Base-by-base conservation (phyloP, 768 basidiomycete species). In the Russula vinacea region DNA sequence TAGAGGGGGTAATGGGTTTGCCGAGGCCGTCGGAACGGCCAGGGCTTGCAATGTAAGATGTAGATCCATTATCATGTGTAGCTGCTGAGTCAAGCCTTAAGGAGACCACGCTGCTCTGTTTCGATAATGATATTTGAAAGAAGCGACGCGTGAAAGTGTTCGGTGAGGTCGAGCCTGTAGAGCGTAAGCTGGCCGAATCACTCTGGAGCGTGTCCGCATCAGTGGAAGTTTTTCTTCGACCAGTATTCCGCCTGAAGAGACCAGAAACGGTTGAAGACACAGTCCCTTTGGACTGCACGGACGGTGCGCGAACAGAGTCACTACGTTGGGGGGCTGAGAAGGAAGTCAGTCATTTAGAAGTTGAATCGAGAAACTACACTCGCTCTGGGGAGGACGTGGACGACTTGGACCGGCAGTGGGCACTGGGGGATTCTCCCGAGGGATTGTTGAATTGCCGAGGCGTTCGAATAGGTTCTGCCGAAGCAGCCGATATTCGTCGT, bases 381-480 rank as follows among this genome's bases (percentile, higher is more conserved):
- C 22, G 59, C 67, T 57, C 29, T 47, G 44, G 8, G 60, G 57
- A 47, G 57, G 58, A 3, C 50, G 54, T 32, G 45, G 37, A 9
- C 58, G 64, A 58, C 59, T 62, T 19, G 67, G 64, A 24, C 58
- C 58, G n/a, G 78, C 73, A 66, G 83, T 78, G 45, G 87, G 86
- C 50, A 90, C 84, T 49, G 90, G 72, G 26, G 90, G 78, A 11
- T 71, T 73, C 73, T 92, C 90, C 44, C 80, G 78, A 6, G 89
- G 88, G 24, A 89, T 78, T 10, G 77, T 71, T 29, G 78, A 80
- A 65, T 76, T 83, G 17, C 89, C 81, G 70, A 90, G 84, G 58
- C 92, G 83, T 72, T 92, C 89, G 69, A 94, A 93, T 44, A 94
- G 78, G 71, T 87, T 90, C 74, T 92, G 90, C 50, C 92, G 85